A percentile compares a stretch with the other conserved stretches of the same genome.
phyloP scores from a whole-genome alignment of 768 basidiomycete genomes.

The Hydnum rufescens region DNA sequence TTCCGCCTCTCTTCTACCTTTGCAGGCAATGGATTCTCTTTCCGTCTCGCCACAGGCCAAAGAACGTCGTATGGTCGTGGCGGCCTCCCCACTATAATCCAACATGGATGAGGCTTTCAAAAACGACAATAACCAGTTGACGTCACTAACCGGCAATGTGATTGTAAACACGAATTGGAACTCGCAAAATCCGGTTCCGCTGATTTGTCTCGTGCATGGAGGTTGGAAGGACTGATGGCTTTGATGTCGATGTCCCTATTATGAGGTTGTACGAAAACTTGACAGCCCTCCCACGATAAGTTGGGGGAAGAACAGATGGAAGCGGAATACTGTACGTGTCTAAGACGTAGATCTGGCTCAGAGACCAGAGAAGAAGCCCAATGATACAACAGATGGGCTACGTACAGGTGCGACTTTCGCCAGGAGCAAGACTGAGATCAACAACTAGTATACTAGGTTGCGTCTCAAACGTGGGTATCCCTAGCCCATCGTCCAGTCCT shows the following conservation, averaged over 20 bases:
- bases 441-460: constrained; percentile 79
- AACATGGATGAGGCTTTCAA: not conserved
- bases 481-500: constrained; percentile 20
- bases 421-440: constrained; percentile 62
- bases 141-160: constrained; percentile 48
- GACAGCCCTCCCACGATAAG: constrained; percentile 67
- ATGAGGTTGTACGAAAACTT: constrained; percentile 78
- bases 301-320: constrained; percentile 71
- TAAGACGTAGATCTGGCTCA: no score
- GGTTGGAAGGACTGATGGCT: constrained; percentile 13
- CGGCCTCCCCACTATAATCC: constrained; percentile 28
- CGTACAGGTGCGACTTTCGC: constrained; percentile 69
- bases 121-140: constrained; percentile 18
- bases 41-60: constrained; percentile 41
- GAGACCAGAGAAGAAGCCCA: not conserved
- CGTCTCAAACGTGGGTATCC: constrained; percentile 66
- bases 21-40: no score
- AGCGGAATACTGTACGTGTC: constrained; percentile 63
- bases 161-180: constrained; percentile 83
- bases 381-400: constrained; percentile 11
- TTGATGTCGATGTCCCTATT: constrained; percentile 51
- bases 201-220: constrained; percentile 16
- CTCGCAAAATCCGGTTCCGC: constrained; percentile 60
- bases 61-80: constrained; percentile 62
- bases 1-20: no score